These are phyloP conservation scores for Prunus dulcis DNA, from an alignment of 306 rosid genomes.

Conservation along the genomic window DNA sequence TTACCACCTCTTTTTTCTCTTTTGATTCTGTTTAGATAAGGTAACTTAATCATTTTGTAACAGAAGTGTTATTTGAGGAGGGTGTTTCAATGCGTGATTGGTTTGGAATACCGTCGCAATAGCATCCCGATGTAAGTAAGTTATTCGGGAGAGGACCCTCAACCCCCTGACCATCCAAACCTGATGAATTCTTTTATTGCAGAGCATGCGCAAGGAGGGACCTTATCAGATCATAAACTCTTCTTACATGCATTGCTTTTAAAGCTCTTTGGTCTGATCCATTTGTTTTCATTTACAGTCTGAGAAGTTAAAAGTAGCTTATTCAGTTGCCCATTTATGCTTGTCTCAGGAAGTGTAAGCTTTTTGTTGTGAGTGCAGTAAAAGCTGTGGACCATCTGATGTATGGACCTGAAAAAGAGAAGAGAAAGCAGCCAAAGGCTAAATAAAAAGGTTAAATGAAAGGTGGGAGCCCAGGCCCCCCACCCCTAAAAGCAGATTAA, in stretches of 20 bases:
- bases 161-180: constrained; percentile 30
- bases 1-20: background rate
- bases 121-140: no score
- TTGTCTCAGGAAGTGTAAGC: constrained; percentile 14
- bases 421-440: background rate
- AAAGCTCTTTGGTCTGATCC: background rate
- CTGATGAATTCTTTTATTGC: constrained; percentile 41
- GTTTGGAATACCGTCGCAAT: no score
- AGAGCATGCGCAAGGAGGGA: constrained; percentile 41
- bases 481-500: background rate
- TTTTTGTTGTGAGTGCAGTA: constrained; percentile 14
- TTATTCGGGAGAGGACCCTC: constrained; percentile 21
- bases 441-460: background rate
- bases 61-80: background rate
- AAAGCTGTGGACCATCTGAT: constrained; percentile 31
- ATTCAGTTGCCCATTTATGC: constrained; percentile 26
- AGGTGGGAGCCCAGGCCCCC: background rate
- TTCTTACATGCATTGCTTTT: background rate
- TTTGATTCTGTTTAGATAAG: background rate
- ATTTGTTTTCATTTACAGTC: constrained; percentile 2
- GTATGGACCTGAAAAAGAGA: constrained; percentile 25
- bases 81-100: background rate
- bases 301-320: background rate
- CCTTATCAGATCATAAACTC: constrained; percentile 25
- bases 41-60: background rate